Evolutionary conservation across 2,329 filamentous ascomycete species (phyloP).

Genomic region (Colletotrichum limetticola): DNA sequence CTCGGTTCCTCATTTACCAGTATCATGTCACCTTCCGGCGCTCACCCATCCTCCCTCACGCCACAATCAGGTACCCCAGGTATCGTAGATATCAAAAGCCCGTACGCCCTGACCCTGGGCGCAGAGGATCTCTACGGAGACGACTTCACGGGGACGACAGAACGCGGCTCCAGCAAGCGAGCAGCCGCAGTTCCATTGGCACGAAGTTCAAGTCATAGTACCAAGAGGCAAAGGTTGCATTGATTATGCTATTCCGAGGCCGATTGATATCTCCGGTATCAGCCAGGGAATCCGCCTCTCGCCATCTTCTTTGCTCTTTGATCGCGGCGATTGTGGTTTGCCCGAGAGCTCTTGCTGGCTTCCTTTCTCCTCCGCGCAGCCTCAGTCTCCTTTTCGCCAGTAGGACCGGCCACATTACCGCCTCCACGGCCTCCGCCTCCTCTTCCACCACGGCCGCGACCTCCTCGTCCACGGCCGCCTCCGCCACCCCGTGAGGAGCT

Average conservation of each 20-base stretch:
- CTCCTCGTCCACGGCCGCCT: slow-evolving; percentile 58
- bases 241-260: slow-evolving; percentile 7
- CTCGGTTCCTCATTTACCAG: slow-evolving; percentile 45
- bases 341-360: slow-evolving; percentile 81
- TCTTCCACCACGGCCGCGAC: slow-evolving; percentile 56
- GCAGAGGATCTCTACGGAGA: slow-evolving; percentile 48
- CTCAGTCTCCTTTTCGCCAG: slow-evolving; percentile 78
- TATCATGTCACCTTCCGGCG: slow-evolving; percentile 41
- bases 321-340: slow-evolving; percentile 88
- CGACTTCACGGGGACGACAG: neutral
- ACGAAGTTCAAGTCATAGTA: slow-evolving; percentile 36
- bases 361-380: slow-evolving; percentile 81
- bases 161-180: slow-evolving; percentile 1
- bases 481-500: slow-evolving; percentile 53
- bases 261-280: neutral
- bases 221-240: slow-evolving; percentile 41
- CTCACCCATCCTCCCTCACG: slow-evolving; percentile 40
- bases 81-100: slow-evolving; percentile 49
- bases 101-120: slow-evolving; percentile 49
- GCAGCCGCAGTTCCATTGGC: slow-evolving; percentile 25
- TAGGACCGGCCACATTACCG: slow-evolving; percentile 71
- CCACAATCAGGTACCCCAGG: slow-evolving; percentile 44
- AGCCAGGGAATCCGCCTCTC: slow-evolving; percentile 55
- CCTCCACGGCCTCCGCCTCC: slow-evolving; percentile 64
- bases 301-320: slow-evolving; percentile 74